A percentile compares a stretch with the other conserved stretches of the same genome.
Evolutionary conservation across 2,329 filamentous ascomycete species (phyloP).

Genomic region (Diaporthe longicolla): DNA sequence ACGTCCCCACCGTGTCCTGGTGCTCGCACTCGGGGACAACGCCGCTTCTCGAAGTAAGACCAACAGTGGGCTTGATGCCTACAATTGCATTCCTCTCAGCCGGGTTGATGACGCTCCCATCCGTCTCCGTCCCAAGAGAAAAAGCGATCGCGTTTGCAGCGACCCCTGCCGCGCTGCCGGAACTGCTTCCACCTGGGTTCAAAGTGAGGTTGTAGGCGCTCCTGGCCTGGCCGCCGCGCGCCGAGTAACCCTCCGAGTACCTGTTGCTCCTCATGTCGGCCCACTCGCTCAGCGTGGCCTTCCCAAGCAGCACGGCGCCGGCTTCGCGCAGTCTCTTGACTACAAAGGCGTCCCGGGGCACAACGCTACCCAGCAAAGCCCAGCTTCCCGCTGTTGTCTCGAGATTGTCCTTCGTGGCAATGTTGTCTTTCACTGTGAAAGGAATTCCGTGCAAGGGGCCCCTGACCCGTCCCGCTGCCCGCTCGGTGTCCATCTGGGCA

Average conservation of each 20-base stretch:
- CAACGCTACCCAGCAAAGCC: conserved; percentile 75
- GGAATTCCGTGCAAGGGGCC: conserved; percentile 82
- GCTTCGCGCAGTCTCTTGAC: conserved; percentile 73
- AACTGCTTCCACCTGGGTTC: conserved; percentile 78
- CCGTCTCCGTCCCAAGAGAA: conserved; percentile 80
- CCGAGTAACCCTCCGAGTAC: conserved; percentile 76
- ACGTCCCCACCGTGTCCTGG: conserved; percentile 78
- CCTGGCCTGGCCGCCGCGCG: conserved; percentile 73
- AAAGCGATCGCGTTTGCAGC: conserved; percentile 70
- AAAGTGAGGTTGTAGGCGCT: conserved; percentile 78
- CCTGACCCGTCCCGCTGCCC: conserved; percentile 67
- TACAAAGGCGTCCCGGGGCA: conserved; percentile 77
- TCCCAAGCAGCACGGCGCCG: conserved; percentile 79
- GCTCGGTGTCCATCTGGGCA: conserved; percentile 70
- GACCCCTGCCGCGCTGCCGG: conserved; percentile 76
- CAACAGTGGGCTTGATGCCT: conserved; percentile 75
- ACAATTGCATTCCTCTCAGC: conserved; percentile 71
- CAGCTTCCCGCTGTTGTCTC: conserved; percentile 81
- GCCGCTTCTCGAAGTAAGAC: conserved; percentile 73
- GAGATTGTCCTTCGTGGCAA: conserved; percentile 77
- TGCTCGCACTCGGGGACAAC: conserved; percentile 77
- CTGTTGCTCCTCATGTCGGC: conserved; percentile 78
- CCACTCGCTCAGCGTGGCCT: conserved; percentile 81
- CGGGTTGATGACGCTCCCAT: conserved; percentile 75
- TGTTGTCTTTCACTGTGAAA: conserved; percentile 82